Conservation (phyloP, 2,329 filamentous ascomycete species). For the Volutella citrinella region DNA sequence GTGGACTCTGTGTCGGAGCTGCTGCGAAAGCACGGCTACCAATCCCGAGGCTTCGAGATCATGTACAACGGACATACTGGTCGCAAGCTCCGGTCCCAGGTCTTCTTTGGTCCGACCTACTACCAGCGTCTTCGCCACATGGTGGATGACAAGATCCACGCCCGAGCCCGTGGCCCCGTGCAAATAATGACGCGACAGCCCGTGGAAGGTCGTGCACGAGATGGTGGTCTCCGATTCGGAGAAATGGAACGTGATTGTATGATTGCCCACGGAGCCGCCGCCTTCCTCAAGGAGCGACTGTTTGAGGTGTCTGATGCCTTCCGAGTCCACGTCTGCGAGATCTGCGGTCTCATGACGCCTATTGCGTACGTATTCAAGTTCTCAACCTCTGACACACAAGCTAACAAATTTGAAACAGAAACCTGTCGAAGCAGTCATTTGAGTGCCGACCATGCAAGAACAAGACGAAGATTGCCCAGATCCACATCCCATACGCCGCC, state of each 20-base stretch:
- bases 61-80: constrained; percentile 99
- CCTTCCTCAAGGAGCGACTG: constrained; percentile 94
- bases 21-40: constrained; percentile 86
- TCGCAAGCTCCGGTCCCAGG: constrained; percentile 85
- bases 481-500: constrained; percentile 95
- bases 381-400: constrained; percentile 2
- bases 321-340: constrained; percentile 96
- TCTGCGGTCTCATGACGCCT: constrained; percentile 97
- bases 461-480: constrained; percentile 97
- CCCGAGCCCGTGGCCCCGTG: constrained; percentile 91
- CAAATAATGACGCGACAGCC: constrained; percentile 97
- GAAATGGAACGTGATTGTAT: constrained; percentile 99
- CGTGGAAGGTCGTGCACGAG: constrained; percentile 95
- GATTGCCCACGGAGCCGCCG: constrained; percentile 98
- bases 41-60: constrained; percentile 94
- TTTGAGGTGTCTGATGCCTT: constrained; percentile 98
- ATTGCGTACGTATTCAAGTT: constrained; percentile 90
- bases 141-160: constrained; percentile 99
- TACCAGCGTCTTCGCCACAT: constrained; percentile 98
- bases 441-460: constrained; percentile 98
- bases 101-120: constrained; percentile 97
- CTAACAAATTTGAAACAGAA: constrained; percentile 54
- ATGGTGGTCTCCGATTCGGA: constrained; percentile 98
- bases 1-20: constrained; percentile 89
- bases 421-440: constrained; percentile 92